phyloP scores from a whole-genome alignment of 768 basidiomycete species.

The Tubosaeta sp. region DNA sequence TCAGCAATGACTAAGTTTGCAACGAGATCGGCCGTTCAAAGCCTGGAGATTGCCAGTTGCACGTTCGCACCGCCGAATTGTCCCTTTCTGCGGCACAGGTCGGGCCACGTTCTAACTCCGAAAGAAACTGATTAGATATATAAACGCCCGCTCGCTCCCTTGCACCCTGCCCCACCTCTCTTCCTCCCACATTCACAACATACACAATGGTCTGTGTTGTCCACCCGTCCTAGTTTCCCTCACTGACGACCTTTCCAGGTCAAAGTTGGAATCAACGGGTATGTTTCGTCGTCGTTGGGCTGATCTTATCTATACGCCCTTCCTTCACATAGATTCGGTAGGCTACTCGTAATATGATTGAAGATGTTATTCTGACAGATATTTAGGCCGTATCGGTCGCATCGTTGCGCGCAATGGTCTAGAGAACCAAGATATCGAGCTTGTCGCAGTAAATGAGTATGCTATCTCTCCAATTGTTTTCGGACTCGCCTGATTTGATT shows the following conservation, averaged over 20 bases:
- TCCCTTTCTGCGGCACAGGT: constrained; percentile 8
- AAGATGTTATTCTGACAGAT: constrained; percentile 10
- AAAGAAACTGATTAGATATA: constrained; percentile 25
- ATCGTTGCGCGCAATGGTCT: constrained; percentile 96
- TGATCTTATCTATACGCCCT: constrained; percentile 9
- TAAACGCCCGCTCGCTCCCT: constrained; percentile 17
- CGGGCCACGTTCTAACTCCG: constrained; percentile 25
- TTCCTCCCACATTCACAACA: constrained; percentile 4
- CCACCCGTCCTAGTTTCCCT: too few relatives aligned
- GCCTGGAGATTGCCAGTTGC: too few relatives aligned
- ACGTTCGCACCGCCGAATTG: neutral
- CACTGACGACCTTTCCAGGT: constrained; percentile 38
- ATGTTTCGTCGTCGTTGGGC: constrained; percentile 25
- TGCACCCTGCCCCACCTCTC: constrained; percentile 3
- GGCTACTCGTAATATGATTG: constrained; percentile 22
- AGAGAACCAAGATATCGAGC: constrained; percentile 64
- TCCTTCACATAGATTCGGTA: constrained; percentile 59
- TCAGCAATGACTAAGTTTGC: too few relatives aligned
- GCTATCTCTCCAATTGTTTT: constrained; percentile 26
- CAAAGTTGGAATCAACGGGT: constrained; percentile 98
- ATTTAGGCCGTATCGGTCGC: constrained; percentile 92
- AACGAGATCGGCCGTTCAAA: too few relatives aligned
- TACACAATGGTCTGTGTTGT: constrained; percentile 23
- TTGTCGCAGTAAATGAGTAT: constrained; percentile 94
- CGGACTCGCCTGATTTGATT: constrained; percentile 3